These are phyloP conservation scores for Tilletia caries DNA, from an alignment of 1,284 basidiomycete genomes.

Conservation along the genomic window DNA sequence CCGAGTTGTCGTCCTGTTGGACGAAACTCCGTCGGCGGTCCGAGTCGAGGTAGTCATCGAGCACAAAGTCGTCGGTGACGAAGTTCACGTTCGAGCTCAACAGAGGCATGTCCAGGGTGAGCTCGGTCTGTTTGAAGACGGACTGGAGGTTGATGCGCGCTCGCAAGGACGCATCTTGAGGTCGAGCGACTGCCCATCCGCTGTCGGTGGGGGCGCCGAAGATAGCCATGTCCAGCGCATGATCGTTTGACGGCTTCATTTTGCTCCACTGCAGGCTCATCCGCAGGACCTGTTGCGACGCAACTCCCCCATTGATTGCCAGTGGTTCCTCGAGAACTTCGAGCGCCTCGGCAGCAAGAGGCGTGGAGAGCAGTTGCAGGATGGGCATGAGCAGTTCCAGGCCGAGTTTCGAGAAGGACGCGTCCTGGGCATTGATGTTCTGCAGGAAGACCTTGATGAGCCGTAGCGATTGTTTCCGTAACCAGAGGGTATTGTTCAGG, in stretches of 20 bases:
- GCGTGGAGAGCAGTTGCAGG: slow-evolving; percentile 76
- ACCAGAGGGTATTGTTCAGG: slow-evolving; percentile 79
- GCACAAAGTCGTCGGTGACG: slow-evolving; percentile 41
- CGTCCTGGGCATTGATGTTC: slow-evolving; percentile 70
- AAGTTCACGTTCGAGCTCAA: slow-evolving; percentile 43
- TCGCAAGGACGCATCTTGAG: slow-evolving; percentile 41
- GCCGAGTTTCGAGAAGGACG: slow-evolving; percentile 66
- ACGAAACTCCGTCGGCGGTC: slow-evolving; percentile 22
- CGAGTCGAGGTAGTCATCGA: slow-evolving; percentile 33
- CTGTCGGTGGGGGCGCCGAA: slow-evolving; percentile 43
- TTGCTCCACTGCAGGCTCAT: slow-evolving; percentile 62
- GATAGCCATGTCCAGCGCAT: slow-evolving; percentile 33
- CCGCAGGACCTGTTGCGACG: slow-evolving; percentile 76
- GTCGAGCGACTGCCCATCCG: slow-evolving; percentile 46
- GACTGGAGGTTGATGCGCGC: slow-evolving; percentile 44
- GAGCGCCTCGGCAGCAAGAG: slow-evolving; percentile 77
- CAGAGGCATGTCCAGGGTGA: slow-evolving; percentile 35
- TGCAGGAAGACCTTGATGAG: slow-evolving; percentile 84
- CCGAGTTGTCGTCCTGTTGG: slow-evolving; percentile 27
- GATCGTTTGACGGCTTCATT: slow-evolving; percentile 28
- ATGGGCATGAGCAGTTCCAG: slow-evolving; percentile 81
- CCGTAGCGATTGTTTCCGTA: slow-evolving; percentile 77
- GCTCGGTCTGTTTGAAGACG: slow-evolving; percentile 45
- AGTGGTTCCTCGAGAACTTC: slow-evolving; percentile 88
- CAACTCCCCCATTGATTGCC: slow-evolving; percentile 68